phyloP scores from a whole-genome alignment of 495 filamentous ascomycete genomes.

The Jackrogersella minutella region DNA sequence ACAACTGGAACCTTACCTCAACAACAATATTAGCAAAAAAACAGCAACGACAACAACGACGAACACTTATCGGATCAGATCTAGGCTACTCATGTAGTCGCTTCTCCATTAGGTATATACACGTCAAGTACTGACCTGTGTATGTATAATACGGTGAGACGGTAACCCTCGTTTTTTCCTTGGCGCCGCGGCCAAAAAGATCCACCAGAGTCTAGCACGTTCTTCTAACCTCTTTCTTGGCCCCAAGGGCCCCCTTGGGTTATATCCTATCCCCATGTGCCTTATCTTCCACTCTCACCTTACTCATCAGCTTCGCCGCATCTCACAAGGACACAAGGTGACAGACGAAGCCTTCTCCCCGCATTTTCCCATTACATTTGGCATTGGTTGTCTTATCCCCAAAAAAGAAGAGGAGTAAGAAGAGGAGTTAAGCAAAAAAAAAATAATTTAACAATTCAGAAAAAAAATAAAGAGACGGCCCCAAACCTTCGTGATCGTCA shows the following conservation, averaged over 20 bases:
- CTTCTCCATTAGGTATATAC: slow-evolving; percentile 7
- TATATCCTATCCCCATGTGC: slow-evolving; percentile 20
- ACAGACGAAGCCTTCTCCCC: slow-evolving; percentile 41
- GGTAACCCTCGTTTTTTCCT: slow-evolving; percentile 13
- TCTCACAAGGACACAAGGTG: slow-evolving; percentile 22
- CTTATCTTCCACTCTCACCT: slow-evolving; percentile 33
- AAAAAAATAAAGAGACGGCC: slow-evolving; percentile 26
- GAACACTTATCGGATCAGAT: not conserved
- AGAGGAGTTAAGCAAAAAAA: slow-evolving; percentile 8
- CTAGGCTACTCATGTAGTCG: slow-evolving; percentile 17
- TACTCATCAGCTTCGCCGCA: slow-evolving; percentile 41
- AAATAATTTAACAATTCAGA: slow-evolving; percentile 16
- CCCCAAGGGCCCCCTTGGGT: slow-evolving; percentile 13
- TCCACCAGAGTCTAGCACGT: slow-evolving; percentile 41
- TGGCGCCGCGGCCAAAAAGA: slow-evolving; percentile 27
- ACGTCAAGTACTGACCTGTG: slow-evolving; percentile 4
- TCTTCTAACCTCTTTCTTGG: slow-evolving; percentile 38
- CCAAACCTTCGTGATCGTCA: slow-evolving; percentile 38
- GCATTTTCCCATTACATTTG: slow-evolving; percentile 39
- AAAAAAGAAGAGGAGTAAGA: slow-evolving; percentile 36
- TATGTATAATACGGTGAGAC: slow-evolving; percentile 33
- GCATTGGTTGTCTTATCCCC: slow-evolving; percentile 22
- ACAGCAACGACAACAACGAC: too few species aligned
- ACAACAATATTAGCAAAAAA: too few species aligned
- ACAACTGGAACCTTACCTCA: not conserved